Conservation (phyloP, 768 basidiomycete genomes). For the Lactarius deliciosus region DNA sequence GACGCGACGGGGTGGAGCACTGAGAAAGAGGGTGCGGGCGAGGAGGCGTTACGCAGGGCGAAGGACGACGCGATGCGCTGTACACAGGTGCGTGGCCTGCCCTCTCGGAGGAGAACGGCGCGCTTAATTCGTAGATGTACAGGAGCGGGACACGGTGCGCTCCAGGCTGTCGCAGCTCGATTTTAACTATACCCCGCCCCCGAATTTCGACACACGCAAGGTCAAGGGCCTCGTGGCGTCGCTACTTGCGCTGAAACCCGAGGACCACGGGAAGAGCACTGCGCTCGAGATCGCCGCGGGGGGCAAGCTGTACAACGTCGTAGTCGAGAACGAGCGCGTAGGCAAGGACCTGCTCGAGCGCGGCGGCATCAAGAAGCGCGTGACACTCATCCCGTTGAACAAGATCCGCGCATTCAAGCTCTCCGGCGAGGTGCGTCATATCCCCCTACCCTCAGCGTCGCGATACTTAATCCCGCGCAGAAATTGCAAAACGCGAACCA, state of each 20-base stretch:
- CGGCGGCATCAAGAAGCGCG: constrained; percentile 76
- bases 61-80: constrained; percentile 54
- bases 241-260: constrained; percentile 71
- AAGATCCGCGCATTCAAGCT: constrained; percentile 74
- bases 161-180: constrained; percentile 68
- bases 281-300: constrained; percentile 94
- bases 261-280: constrained; percentile 76
- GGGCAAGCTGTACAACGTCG: constrained; percentile 86
- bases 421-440: constrained; percentile 45
- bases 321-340: constrained; percentile 87
- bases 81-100: constrained; percentile 53
- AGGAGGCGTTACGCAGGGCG: constrained; percentile 51
- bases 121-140: neutral
- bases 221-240: constrained; percentile 92
- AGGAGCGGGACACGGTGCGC: constrained; percentile 71
- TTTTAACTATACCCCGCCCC: constrained; percentile 81
- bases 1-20: constrained; percentile 71
- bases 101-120: neutral
- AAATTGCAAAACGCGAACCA: constrained; percentile 72
- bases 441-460: neutral
- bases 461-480: constrained; percentile 40
- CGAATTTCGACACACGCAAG: constrained; percentile 76
- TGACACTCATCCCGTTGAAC: constrained; percentile 91
- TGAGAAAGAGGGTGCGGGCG: constrained; percentile 64
- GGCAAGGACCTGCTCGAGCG: constrained; percentile 83